These are phyloP conservation scores for Metrosideros polymorpha DNA, from an alignment of 441 rosid genomes.

Conservation along the genomic window DNA sequence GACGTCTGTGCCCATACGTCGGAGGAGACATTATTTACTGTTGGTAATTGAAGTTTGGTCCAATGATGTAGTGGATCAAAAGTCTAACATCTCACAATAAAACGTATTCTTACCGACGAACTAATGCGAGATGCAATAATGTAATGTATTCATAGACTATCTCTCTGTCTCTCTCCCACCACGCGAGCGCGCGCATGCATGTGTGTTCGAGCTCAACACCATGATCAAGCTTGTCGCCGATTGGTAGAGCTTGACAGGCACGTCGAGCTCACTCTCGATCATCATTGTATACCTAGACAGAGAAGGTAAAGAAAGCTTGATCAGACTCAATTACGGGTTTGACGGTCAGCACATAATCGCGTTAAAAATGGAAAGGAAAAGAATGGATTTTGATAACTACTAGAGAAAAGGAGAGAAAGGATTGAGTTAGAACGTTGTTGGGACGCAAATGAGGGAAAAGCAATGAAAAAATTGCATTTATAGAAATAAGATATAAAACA, in stretches of 20 bases:
- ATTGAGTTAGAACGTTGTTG: not conserved
- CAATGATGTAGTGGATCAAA: not conserved
- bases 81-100: not conserved
- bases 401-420: not conserved
- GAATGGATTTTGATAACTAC: not conserved
- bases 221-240: too few species aligned
- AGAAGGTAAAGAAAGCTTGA: too few species aligned
- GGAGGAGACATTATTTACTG: not conserved
- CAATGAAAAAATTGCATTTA: too few species aligned
- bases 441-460: not conserved
- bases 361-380: not conserved
- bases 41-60: not conserved
- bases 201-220: too few species aligned
- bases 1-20: accelerated
- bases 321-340: not conserved
- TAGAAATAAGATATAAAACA: too few species aligned
- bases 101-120: not conserved
- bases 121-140: not conserved
- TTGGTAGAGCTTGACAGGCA: too few species aligned
- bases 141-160: not conserved
- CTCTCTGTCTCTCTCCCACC: not conserved
- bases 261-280: too few species aligned
- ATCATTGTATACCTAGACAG: too few species aligned
- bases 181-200: too few species aligned
- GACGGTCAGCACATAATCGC: not conserved